Conservation (phyloP, 1,139 yeast genomes). For the Suhomyces panamericanus region DNA sequence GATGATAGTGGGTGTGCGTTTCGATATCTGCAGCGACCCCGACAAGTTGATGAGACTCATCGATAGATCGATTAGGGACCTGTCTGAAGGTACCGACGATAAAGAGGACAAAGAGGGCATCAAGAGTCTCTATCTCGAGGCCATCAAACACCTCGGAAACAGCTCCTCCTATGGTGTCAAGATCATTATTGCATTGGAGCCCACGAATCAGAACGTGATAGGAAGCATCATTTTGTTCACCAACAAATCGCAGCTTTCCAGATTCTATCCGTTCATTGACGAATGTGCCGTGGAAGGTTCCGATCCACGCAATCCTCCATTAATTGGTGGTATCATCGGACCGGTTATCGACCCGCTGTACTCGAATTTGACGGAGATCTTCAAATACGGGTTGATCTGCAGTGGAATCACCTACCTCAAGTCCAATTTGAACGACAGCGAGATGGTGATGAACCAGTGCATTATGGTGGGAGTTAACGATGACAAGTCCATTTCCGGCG, state of each 20-base stretch:
- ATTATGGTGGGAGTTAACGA: slow-evolving; percentile 43
- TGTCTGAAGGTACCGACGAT: slow-evolving; percentile 8
- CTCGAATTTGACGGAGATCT: slow-evolving; percentile 54
- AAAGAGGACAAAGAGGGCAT: slow-evolving; percentile 18
- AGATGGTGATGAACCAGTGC: slow-evolving; percentile 33
- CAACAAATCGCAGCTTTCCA: slow-evolving; percentile 46
- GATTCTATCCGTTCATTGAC: slow-evolving; percentile 54
- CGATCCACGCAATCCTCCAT: slow-evolving; percentile 12
- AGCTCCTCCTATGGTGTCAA: slow-evolving; percentile 35
- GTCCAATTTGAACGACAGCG: slow-evolving; percentile 31
- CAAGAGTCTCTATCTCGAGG: slow-evolving; percentile 23
- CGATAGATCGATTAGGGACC: slow-evolving; percentile 16
- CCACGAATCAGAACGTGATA: slow-evolving; percentile 52
- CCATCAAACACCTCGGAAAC: slow-evolving; percentile 20
- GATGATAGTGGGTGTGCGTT: slow-evolving; percentile 60
- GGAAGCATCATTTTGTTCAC: slow-evolving; percentile 59
- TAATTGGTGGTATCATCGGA: slow-evolving; percentile 58
- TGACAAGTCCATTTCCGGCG: slow-evolving; percentile 36
- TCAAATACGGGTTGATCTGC: slow-evolving; percentile 58
- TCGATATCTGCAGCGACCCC: slow-evolving; percentile 52
- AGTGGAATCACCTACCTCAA: slow-evolving; percentile 59
- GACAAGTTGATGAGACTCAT: slow-evolving; percentile 42
- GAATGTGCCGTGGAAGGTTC: slow-evolving; percentile 22
- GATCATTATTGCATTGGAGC: slow-evolving; percentile 58
- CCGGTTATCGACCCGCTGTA: slow-evolving; percentile 58